Evolutionary conservation across 305 asterid genomes (phyloP).

Genomic region (Rubia peregrina): DNA sequence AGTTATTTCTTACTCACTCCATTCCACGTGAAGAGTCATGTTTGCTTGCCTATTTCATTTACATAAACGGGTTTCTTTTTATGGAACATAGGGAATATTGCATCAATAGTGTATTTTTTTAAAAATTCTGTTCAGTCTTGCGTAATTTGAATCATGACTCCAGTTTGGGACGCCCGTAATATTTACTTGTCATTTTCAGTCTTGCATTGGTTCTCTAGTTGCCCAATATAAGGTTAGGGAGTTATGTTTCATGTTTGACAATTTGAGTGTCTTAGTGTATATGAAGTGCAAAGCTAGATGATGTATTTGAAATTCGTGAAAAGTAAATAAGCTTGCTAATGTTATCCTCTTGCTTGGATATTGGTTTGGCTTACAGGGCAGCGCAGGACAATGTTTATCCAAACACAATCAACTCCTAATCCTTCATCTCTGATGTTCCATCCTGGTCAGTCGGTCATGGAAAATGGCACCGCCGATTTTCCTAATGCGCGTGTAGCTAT

Average conservation of each 20-base stretch:
- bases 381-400: slow-evolving; percentile 90
- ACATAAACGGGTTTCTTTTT: neutral
- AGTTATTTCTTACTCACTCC: neutral
- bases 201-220: neutral
- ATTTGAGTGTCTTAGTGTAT: neutral
- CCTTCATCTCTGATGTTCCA: slow-evolving; percentile 89
- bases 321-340: neutral
- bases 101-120: neutral
- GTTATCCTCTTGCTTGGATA: slow-evolving; percentile 12
- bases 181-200: neutral
- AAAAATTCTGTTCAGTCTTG: neutral
- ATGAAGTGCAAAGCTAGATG: neutral
- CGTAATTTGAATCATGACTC: neutral
- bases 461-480: slow-evolving; percentile 79
- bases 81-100: neutral
- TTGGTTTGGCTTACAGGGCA: slow-evolving; percentile 51
- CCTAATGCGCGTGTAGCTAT: slow-evolving; percentile 91
- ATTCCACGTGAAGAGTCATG: neutral
- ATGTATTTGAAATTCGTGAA: neutral
- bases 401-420: slow-evolving; percentile 88
- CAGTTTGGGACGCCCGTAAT: neutral
- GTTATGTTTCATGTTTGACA: neutral
- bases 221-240: neutral
- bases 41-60: neutral
- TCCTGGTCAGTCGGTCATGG: slow-evolving; percentile 91